A percentile compares a stretch with the other conserved stretches of the same genome.
phyloP scores from a whole-genome alignment of 306 rosid genomes.

The Myrica gale region DNA sequence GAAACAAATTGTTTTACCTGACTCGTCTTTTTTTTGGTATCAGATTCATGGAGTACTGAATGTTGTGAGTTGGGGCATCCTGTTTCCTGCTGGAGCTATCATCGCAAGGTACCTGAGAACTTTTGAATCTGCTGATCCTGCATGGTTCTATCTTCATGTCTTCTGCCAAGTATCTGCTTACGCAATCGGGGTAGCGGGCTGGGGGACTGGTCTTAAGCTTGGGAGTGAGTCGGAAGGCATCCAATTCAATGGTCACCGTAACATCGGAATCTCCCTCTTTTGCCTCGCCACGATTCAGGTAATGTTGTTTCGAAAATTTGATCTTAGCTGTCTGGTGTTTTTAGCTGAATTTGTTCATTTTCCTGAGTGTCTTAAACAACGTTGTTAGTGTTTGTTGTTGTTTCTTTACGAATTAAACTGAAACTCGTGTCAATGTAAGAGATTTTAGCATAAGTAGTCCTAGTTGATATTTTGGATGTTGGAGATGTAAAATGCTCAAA shows the following conservation, averaged over 20 bases:
- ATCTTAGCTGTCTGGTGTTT: not conserved
- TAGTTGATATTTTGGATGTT: not conserved
- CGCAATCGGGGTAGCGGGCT: conserved; percentile 84
- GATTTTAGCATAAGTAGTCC: not conserved
- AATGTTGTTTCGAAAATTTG: not conserved
- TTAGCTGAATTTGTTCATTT: not conserved
- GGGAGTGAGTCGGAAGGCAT: conserved; percentile 60
- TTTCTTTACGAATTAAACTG: not conserved
- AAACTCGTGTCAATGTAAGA: not conserved
- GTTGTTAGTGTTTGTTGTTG: not conserved
- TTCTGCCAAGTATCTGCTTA: conserved; percentile 68
- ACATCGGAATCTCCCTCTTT: conserved; percentile 72
- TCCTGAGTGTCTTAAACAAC: not conserved
- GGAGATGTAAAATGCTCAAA: not conserved
- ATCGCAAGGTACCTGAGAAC: conserved; percentile 72
- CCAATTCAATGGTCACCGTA: conserved; percentile 49
- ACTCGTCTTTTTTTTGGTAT: conserved; percentile 3
- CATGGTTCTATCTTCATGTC: conserved; percentile 86
- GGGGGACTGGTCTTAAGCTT: conserved; percentile 86
- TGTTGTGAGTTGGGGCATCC: conserved; percentile 86
- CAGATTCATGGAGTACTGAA: conserved; percentile 84
- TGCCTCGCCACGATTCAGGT: conserved; percentile 78
- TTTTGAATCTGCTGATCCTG: conserved; percentile 77
- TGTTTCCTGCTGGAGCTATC: conserved; percentile 75
- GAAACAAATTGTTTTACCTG: not conserved